Evolutionary conservation across 495 filamentous ascomycete genomes (phyloP).

Genomic region (Penicillium canescens): DNA sequence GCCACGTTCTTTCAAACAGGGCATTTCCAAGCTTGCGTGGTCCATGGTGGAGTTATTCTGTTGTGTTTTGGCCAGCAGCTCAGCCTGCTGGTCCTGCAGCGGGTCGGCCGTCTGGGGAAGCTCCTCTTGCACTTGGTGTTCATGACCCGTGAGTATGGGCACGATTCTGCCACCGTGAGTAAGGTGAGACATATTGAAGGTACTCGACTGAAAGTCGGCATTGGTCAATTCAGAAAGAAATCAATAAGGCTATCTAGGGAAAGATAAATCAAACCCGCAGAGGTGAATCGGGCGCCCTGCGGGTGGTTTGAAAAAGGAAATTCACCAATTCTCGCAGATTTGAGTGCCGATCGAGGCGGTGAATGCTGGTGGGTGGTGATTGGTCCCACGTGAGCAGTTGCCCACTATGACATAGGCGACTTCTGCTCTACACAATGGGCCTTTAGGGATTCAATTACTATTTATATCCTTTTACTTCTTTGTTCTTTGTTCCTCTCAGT

Average conservation of each 20-base stretch:
- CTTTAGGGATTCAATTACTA: neutral
- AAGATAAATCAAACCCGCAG: conserved; percentile 22
- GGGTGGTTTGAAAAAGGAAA: conserved; percentile 33
- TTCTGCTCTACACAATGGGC: neutral
- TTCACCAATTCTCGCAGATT: conserved; percentile 11
- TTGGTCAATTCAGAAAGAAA: conserved; percentile 18
- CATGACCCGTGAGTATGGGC: conserved; percentile 42
- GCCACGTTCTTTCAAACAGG: conserved; percentile 37
- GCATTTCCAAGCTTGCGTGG: conserved; percentile 34
- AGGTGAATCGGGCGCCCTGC: conserved; percentile 24
- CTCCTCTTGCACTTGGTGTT: neutral
- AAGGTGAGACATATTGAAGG: conserved; percentile 41
- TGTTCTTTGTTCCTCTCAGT: neutral
- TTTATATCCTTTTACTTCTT: neutral
- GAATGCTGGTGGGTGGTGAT: conserved; percentile 12
- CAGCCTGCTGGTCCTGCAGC: conserved; percentile 19
- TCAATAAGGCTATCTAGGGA: conserved; percentile 6
- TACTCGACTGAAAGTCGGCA: conserved; percentile 39
- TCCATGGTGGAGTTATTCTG: conserved; percentile 10
- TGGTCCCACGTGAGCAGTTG: conserved; percentile 22
- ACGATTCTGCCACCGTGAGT: conserved; percentile 50
- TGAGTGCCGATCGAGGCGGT: conserved; percentile 25
- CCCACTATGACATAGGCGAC: conserved; percentile 24
- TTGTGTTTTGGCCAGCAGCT: conserved; percentile 10
- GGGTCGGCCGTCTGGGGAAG: neutral